Percentiles rank a stretch among this genome's conserved stretches.
Conservation (phyloP, 306 rosid genomes). For the Quercus wislizeni region DNA sequence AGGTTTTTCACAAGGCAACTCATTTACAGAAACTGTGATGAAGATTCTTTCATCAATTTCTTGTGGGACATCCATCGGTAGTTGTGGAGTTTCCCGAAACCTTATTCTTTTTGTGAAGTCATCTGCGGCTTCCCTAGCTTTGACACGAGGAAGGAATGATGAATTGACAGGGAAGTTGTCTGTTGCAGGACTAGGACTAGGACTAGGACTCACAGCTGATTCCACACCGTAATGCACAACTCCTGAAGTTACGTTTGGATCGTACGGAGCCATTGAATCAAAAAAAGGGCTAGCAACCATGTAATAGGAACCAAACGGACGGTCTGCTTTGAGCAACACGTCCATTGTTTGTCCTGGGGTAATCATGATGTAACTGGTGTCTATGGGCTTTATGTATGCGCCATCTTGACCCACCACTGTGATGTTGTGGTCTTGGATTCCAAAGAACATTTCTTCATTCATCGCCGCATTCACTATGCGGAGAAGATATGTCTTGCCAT, state of each 20-base stretch:
- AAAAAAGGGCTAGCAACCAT: conserved; percentile 27
- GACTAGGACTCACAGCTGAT: too few species aligned
- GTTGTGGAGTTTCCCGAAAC: conserved; percentile 24
- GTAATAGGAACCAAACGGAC: conserved; percentile 18
- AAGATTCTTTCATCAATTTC: conserved; percentile 13
- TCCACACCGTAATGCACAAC: too few species aligned
- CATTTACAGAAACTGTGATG: conserved; percentile 32
- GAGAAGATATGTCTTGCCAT: conserved; percentile 31
- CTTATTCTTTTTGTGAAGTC: conserved; percentile 12
- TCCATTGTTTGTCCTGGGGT: conserved; percentile 42
- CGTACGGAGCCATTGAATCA: background rate
- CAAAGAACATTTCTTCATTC: conserved; percentile 31
- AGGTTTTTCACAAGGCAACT: conserved; percentile 8
- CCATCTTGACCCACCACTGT: conserved; percentile 27
- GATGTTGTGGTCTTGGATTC: conserved; percentile 23
- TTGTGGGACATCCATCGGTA: conserved; percentile 28
- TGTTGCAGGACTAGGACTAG: too few species aligned
- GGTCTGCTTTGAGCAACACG: conserved; percentile 29
- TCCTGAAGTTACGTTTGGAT: conserved; percentile 20
- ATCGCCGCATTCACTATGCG: conserved; percentile 19
- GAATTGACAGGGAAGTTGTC: conserved; percentile 18
- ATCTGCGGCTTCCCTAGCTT: conserved; percentile 12
- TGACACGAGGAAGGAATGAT: conserved; percentile 5
- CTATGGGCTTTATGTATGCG: conserved; percentile 26
- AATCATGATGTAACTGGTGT: conserved; percentile 21